A percentile compares a stretch with the other conserved stretches of the same genome.
These are phyloP conservation scores for Dendrobium huoshanense DNA, from an alignment of 106 monocot species.

Conservation along the genomic window DNA sequence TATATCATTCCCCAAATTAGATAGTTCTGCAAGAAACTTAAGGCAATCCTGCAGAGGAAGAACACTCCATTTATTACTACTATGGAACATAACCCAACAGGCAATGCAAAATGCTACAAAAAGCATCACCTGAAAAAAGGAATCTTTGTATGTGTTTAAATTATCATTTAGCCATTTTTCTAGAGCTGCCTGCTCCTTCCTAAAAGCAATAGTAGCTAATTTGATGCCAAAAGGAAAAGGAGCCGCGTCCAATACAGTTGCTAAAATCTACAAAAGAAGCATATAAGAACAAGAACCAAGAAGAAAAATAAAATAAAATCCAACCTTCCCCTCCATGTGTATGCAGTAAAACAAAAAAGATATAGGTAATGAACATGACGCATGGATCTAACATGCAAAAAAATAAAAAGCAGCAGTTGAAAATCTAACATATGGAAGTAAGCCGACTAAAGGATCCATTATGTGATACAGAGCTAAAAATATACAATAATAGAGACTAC, in stretches of 20 bases:
- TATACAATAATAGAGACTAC: neutral
- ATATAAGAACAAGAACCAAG: slow-evolving; percentile 1
- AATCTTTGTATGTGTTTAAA: slow-evolving; percentile 47
- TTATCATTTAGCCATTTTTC: slow-evolving; percentile 87
- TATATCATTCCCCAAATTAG: slow-evolving; percentile 23
- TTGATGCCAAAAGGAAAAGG: slow-evolving; percentile 65
- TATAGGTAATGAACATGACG: neutral
- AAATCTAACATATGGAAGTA: neutral
- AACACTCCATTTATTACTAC: slow-evolving; percentile 5
- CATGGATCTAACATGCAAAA: neutral
- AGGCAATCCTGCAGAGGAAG: slow-evolving; percentile 52
- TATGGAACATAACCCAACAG: neutral
- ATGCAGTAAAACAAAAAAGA: neutral
- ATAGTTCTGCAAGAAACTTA: slow-evolving; percentile 42
- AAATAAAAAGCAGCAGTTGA: neutral
- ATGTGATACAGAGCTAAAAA: neutral
- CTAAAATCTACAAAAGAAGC: slow-evolving; percentile 54
- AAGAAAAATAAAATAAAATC: neutral
- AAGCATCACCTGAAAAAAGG: slow-evolving; percentile 69
- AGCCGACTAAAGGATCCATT: neutral
- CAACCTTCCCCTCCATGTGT: neutral
- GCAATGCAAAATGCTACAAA: neutral
- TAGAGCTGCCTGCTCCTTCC: slow-evolving; percentile 50
- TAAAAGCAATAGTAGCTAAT: slow-evolving; percentile 62
- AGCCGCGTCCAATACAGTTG: slow-evolving; percentile 50